These are phyloP conservation scores for Eutreptiella sp. DNA, from an alignment of 208 protist species.

Conservation along the genomic window DNA sequence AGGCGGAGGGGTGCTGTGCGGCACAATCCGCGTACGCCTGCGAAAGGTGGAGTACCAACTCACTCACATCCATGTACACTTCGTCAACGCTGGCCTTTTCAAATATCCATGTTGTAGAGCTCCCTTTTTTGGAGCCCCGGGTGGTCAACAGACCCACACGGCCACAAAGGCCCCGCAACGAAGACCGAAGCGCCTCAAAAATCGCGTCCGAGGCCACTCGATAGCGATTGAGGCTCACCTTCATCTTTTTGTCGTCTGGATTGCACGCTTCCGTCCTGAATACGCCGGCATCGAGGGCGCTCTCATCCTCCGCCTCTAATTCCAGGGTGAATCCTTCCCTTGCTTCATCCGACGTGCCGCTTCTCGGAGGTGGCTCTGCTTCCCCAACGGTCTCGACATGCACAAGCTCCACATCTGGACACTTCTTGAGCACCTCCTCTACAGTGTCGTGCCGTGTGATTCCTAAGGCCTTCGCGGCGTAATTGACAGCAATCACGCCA, in stretches of 20 bases:
- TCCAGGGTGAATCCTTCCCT: too few species aligned
- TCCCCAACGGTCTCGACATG: neutral
- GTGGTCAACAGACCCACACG: neutral
- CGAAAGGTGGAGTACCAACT: constrained; percentile 44
- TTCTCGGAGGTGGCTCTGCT: too few species aligned
- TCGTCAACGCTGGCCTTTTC: constrained; percentile 73
- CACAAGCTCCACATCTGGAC: constrained; percentile 46
- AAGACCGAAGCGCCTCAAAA: constrained; percentile 51
- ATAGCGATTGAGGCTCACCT: constrained; percentile 72
- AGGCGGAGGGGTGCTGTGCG: too few species aligned
- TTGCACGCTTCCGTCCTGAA: too few species aligned
- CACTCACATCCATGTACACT: constrained; percentile 71
- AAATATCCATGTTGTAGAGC: constrained; percentile 20
- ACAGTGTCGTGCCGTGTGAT: constrained; percentile 49
- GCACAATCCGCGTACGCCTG: too few species aligned
- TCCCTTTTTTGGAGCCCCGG: neutral
- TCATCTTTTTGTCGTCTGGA: too few species aligned
- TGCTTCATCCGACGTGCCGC: too few species aligned
- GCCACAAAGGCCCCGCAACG: constrained; percentile 3
- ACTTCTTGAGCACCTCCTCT: constrained; percentile 41
- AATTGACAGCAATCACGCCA: constrained; percentile 73
- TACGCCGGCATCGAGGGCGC: too few species aligned
- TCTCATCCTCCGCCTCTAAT: too few species aligned
- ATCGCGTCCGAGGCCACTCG: constrained; percentile 60
- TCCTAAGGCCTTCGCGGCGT: constrained; percentile 59